Evolutionary conservation across 495 filamentous ascomycete genomes (phyloP).

Genomic region (Poronia punctata): DNA sequence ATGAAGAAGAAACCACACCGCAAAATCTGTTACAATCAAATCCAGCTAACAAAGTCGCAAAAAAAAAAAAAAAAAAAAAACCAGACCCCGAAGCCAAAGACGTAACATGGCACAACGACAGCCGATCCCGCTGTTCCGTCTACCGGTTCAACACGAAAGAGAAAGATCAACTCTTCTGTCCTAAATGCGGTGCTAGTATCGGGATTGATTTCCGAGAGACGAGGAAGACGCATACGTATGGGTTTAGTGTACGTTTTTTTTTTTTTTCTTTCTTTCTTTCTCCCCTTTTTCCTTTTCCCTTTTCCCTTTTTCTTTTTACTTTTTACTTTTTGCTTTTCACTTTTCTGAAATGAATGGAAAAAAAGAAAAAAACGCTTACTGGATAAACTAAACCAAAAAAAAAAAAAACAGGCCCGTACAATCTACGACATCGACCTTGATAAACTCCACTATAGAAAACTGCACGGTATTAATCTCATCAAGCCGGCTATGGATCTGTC

Average conservation of each 20-base stretch:
- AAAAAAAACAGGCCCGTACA: slow-evolving; percentile 13
- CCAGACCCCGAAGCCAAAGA: too few species aligned
- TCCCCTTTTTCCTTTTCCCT: neutral
- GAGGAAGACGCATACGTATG: slow-evolving; percentile 16
- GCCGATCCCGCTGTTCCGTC: too few species aligned
- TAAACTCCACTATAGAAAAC: slow-evolving; percentile 16
- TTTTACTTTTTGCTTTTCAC: too few species aligned
- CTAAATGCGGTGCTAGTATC: slow-evolving; percentile 25
- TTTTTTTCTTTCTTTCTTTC: neutral
- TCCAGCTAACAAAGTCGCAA: too few species aligned
- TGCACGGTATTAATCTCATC: slow-evolving; percentile 15
- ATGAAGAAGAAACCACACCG: too few species aligned
- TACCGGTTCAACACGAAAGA: too few species aligned
- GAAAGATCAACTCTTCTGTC: slow-evolving; percentile 32
- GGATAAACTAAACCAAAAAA: too few species aligned
- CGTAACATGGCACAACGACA: too few species aligned
- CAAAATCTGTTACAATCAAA: too few species aligned
- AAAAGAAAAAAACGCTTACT: neutral
- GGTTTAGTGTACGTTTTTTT: slow-evolving; percentile 20
- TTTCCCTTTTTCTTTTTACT: neutral
- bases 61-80: too few species aligned
- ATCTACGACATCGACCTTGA: slow-evolving; percentile 22
- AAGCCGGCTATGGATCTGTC: slow-evolving; percentile 19
- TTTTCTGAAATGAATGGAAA: too few species aligned
- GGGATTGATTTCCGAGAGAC: slow-evolving; percentile 24